Evolutionary conservation across 106 monocot genomes (phyloP), one percentile per base, ranked within the genome.

Genomic region (Alisma plantagoaquatica): DNA sequence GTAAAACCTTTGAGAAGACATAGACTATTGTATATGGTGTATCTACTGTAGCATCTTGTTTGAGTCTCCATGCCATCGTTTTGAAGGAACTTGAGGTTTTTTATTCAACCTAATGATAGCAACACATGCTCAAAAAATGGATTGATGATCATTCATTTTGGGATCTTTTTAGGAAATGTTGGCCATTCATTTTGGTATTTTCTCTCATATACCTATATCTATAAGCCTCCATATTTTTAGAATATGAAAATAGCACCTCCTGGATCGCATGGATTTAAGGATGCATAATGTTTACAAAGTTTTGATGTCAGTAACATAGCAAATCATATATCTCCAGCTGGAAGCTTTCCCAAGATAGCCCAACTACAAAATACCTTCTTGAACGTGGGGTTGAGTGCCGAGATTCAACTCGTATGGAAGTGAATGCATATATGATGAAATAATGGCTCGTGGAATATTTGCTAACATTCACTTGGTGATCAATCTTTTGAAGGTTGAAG

Each of bases 291-390:
- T 18, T 46, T 46, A 17, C 45, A 16, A 9, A 46, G 19, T 18
- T 46, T 46, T 17, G 45, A 18, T 46, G 45, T 16, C 45, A 46
- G 17, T 18, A 46, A 15, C 17, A 46, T 18, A 4, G 19, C 45
- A 46, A 18, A 46, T 46, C 45, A 46, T 17, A 46, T 46, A 4
- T 46, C 45, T 15, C 45, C 45, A 10, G 45, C 45, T 11, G 45
- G 45, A 18, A 46, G 45, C 45, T 15, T 46, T 46, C 45, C 11
- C 45, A 46, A 10, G 45, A 46, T 18, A 46, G 45, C 45, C 45
- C 45, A 10, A 18, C 7, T 46, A 18, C 45, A 7, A 46, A 46
- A 18, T 46, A 46, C n/a, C 45, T 46, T 4, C 6, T 46, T 7
- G 45, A 46, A 46, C 17, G 45, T 10, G 45, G 45, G 6, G 45